Conservation (phyloP, 2,329 filamentous ascomycete species). For the Magnaporthiopsis incrustans region DNA sequence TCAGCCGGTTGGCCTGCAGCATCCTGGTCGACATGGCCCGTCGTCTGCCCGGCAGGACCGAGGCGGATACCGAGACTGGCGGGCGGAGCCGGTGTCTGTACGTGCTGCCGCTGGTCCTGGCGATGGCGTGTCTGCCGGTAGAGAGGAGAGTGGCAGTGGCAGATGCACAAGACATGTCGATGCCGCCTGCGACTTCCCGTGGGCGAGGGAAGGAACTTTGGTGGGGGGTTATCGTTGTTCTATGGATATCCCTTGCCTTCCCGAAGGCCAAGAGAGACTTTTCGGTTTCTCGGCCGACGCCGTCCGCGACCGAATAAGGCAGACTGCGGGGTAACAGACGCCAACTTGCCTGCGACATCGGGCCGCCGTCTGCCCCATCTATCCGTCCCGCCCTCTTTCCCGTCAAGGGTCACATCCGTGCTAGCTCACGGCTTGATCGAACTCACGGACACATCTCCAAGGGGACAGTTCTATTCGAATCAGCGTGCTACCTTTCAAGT, state of each 20-base stretch:
- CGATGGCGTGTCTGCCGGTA: neutral
- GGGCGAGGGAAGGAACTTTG: too few relatives aligned
- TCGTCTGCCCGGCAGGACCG: neutral
- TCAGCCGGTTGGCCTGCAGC: slow-evolving; percentile 39
- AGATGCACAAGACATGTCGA: neutral
- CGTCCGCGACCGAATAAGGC: neutral
- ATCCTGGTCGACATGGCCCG: slow-evolving; percentile 19
- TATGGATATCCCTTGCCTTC: neutral
- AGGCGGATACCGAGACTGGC: neutral
- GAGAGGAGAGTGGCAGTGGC: too few relatives aligned
- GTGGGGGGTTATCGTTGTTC: neutral
- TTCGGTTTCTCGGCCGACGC: neutral
- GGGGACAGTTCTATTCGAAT: neutral
- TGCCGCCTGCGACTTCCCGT: neutral
- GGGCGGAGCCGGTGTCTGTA: neutral
- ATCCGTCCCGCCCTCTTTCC: neutral
- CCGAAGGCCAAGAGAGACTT: neutral
- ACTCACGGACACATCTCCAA: neutral
- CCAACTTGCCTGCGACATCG: neutral
- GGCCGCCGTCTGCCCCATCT: neutral
- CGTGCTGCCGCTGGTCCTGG: neutral
- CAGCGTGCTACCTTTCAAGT: neutral
- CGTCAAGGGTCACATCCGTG: neutral
- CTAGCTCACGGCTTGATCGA: neutral
- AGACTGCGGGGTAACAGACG: neutral